Evolutionary conservation across 768 basidiomycete species (phyloP).

Genomic region (Kwoniella dendrophila): DNA sequence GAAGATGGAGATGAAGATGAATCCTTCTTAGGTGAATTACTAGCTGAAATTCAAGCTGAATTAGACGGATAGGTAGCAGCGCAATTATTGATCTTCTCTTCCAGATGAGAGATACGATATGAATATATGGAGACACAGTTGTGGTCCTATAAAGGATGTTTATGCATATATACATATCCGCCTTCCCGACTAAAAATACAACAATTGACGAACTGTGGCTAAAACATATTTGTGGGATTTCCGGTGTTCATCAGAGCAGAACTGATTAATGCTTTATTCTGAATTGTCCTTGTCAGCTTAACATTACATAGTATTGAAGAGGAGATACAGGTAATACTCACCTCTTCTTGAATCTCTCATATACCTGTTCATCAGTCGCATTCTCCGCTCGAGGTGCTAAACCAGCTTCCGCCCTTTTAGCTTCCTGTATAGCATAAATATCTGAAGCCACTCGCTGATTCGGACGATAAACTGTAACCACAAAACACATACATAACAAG

Average conservation of each 20-base stretch:
- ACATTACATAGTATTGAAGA: not conserved
- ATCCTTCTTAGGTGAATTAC: constrained; percentile 9
- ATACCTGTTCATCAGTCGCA: constrained; percentile 87
- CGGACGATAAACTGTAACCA: constrained; percentile 75
- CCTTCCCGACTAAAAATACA: too few species aligned
- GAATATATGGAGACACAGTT: not conserved
- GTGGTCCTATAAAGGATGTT: too few species aligned
- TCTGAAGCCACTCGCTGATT: constrained; percentile 82
- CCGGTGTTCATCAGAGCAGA: too few species aligned
- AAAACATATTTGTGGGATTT: too few species aligned
- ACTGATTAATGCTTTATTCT: constrained; percentile 22
- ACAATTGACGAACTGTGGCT: too few species aligned
- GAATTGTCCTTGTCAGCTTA: not conserved
- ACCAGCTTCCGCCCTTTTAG: constrained; percentile 83
- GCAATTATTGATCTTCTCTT: too few species aligned
- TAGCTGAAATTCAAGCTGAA: not conserved
- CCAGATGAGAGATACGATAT: too few species aligned
- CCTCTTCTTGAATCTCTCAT: constrained; percentile 94
- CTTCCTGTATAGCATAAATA: constrained; percentile 79
- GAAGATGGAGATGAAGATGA: constrained; percentile 5
- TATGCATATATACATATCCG: too few species aligned
- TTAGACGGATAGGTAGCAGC: constrained; percentile 6
- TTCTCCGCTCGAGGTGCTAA: constrained; percentile 62
- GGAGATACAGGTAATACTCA: constrained; percentile 26
- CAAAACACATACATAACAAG: not conserved